Evolutionary conservation across 2,329 filamentous ascomycete species (phyloP).

Genomic region (Penicillium fuscoglaucum): DNA sequence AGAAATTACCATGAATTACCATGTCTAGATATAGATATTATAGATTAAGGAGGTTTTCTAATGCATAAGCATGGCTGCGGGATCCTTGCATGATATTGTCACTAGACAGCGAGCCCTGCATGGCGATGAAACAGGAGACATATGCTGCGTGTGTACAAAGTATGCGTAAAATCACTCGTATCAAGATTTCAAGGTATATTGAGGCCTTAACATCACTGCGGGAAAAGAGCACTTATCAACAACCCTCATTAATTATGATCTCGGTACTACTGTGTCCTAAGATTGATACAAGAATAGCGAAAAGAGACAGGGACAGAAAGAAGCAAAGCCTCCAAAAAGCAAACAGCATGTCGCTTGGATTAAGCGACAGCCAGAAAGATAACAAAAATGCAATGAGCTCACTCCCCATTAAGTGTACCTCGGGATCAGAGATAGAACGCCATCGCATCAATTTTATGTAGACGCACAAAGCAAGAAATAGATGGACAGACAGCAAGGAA

Average conservation of each 20-base stretch:
- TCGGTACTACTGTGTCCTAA: background rate
- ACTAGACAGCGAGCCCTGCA: background rate
- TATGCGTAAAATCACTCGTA: too few relatives aligned
- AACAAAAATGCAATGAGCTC: conserved; percentile 1
- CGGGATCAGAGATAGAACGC: conserved; percentile 8
- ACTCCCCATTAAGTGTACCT: conserved; percentile 12
- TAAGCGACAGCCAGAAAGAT: background rate
- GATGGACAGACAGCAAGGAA: conserved; percentile 15
- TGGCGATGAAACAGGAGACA: background rate
- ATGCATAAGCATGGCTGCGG: background rate
- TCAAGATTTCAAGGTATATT: background rate
- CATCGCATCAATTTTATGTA: conserved; percentile 13
- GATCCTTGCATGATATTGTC: background rate
- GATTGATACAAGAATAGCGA: conserved; percentile 4
- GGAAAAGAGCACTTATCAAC: background rate
- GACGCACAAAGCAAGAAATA: background rate
- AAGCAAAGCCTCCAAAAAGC: background rate
- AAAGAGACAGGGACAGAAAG: background rate
- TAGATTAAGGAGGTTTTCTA: background rate
- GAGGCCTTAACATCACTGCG: background rate
- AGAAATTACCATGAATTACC: background rate
- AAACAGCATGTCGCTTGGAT: background rate
- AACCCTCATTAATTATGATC: conserved; percentile 1
- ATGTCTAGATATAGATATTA: too few relatives aligned
- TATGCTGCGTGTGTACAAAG: background rate